These are phyloP conservation scores for Pyrus bretschneideri DNA, from an alignment of 306 rosid species.

Conservation along the genomic window DNA sequence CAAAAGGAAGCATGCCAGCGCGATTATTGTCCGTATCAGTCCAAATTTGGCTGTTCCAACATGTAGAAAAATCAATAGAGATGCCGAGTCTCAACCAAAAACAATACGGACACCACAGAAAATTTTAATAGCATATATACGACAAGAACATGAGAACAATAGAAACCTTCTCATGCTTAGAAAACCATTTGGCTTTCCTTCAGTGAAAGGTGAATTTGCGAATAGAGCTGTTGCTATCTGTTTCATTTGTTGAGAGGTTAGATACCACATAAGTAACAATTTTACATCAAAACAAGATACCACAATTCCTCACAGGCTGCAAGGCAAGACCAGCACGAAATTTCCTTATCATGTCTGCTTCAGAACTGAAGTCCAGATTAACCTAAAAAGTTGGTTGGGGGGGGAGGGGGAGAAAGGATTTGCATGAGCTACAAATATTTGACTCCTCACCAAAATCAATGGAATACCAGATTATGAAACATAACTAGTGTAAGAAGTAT, in stretches of 20 bases:
- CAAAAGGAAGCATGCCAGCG: slow-evolving; percentile 95
- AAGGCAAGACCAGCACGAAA: slow-evolving; percentile 91
- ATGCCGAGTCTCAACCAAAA: not conserved
- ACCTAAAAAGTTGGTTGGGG: slow-evolving; percentile 42
- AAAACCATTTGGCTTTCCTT: slow-evolving; percentile 93
- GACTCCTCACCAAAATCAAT: slow-evolving; percentile 12
- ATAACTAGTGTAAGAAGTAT: not conserved
- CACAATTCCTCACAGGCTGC: slow-evolving; percentile 76
- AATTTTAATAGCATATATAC: not conserved
- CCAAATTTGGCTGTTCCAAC: slow-evolving; percentile 77
- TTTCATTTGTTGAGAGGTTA: slow-evolving; percentile 29
- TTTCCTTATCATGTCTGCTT: slow-evolving; percentile 90
- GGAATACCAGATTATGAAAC: not conserved
- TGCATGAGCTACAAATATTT: slow-evolving; percentile 2
- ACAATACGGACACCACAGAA: slow-evolving; percentile 4
- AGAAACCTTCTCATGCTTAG: slow-evolving; percentile 89
- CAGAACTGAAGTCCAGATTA: slow-evolving; percentile 93
- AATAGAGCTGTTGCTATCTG: slow-evolving; percentile 99
- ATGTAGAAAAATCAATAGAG: slow-evolving; percentile 15
- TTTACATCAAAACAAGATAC: slow-evolving; percentile 10
- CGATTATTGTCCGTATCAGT: slow-evolving; percentile 87
- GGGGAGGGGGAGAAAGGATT: not conserved
- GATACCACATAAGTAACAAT: slow-evolving; percentile 11
- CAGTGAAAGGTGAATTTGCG: slow-evolving; percentile 93
- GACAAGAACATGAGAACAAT: slow-evolving; percentile 14